phyloP scores from a whole-genome alignment of 2,329 filamentous ascomycete species.

The Fusarium odoratissimum region DNA sequence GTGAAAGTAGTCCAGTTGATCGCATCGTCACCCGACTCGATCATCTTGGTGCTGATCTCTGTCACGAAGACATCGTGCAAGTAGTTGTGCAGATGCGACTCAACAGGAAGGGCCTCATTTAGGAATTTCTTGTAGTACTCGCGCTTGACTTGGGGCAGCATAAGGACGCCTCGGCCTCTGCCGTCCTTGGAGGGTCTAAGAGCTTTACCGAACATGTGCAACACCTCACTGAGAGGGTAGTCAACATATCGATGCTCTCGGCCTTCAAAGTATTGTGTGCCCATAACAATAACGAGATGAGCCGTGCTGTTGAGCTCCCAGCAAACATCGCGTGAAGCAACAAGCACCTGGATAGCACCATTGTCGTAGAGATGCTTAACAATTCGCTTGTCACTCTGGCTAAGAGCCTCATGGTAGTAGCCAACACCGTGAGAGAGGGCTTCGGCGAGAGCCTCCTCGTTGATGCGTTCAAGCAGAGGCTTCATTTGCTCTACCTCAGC shows the following conservation, averaged over 20 bases:
- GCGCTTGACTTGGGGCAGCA: slow-evolving; percentile 93
- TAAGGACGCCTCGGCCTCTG: slow-evolving; percentile 89
- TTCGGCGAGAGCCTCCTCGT: slow-evolving; percentile 88
- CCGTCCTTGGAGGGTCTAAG: slow-evolving; percentile 83
- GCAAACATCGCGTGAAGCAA: slow-evolving; percentile 84
- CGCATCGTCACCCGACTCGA: slow-evolving; percentile 94
- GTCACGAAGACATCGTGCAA: slow-evolving; percentile 97
- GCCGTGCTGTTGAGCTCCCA: slow-evolving; percentile 93
- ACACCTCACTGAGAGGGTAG: slow-evolving; percentile 90
- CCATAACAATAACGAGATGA: slow-evolving; percentile 95
- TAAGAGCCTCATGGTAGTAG: slow-evolving; percentile 96
- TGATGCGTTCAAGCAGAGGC: slow-evolving; percentile 83
- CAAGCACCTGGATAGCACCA: slow-evolving; percentile 87
- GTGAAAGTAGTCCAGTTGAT: slow-evolving; percentile 99
- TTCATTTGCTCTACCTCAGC: slow-evolving; percentile 83
- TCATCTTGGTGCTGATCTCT: slow-evolving; percentile 95
- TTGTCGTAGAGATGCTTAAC: slow-evolving; percentile 92
- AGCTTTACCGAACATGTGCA: slow-evolving; percentile 98
- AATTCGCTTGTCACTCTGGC: slow-evolving; percentile 88
- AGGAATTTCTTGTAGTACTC: slow-evolving; percentile 99
- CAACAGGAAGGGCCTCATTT: slow-evolving; percentile 93
- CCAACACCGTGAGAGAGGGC: slow-evolving; percentile 93
- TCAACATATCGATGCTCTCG: slow-evolving; percentile 97
- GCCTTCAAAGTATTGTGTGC: slow-evolving; percentile 96
- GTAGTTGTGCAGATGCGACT: slow-evolving; percentile 92